Percentiles rank a stretch among this genome's conserved stretches.
These are phyloP conservation scores for Leccinum subgranulosum DNA, from an alignment of 768 basidiomycete species.

Conservation along the genomic window DNA sequence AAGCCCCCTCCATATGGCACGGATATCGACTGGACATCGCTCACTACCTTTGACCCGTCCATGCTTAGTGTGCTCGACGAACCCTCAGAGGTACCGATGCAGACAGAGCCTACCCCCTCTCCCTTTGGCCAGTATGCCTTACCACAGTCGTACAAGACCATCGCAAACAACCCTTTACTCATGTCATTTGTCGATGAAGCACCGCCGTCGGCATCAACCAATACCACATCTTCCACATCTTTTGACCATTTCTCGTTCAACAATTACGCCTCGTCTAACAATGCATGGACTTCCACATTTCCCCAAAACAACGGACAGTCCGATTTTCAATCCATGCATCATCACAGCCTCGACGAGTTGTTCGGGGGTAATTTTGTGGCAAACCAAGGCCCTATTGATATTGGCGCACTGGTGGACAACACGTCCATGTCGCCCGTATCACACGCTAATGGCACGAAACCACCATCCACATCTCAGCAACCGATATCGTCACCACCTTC, in stretches of 20 bases:
- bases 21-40: constrained; percentile 59
- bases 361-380: constrained; percentile 41
- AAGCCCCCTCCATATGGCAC: constrained; percentile 18
- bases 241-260: constrained; percentile 45
- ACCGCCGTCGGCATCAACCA: constrained; percentile 25
- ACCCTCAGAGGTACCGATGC: constrained; percentile 54
- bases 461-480: constrained; percentile 13
- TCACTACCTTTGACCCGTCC: constrained; percentile 70
- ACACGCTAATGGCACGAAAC: constrained; percentile 35
- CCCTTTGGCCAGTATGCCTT: constrained; percentile 49
- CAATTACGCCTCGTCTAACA: constrained; percentile 36
- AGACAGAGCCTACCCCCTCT: constrained; percentile 49
- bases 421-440: constrained; percentile 41
- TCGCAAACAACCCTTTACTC: constrained; percentile 81
- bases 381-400: constrained; percentile 32
- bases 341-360: constrained; percentile 40
- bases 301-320: constrained; percentile 14
- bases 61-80: constrained; percentile 66
- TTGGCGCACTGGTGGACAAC: constrained; percentile 33
- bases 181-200: constrained; percentile 73
- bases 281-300: constrained; percentile 20
- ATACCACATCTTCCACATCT: constrained; percentile 19
- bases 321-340: constrained; percentile 26
- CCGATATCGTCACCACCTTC: constrained; percentile 11
- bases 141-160: constrained; percentile 61